A percentile compares a stretch with the other conserved stretches of the same genome.
Conservation (phyloP, 2,329 filamentous ascomycete genomes). For the Dactylellina drechsleri region DNA sequence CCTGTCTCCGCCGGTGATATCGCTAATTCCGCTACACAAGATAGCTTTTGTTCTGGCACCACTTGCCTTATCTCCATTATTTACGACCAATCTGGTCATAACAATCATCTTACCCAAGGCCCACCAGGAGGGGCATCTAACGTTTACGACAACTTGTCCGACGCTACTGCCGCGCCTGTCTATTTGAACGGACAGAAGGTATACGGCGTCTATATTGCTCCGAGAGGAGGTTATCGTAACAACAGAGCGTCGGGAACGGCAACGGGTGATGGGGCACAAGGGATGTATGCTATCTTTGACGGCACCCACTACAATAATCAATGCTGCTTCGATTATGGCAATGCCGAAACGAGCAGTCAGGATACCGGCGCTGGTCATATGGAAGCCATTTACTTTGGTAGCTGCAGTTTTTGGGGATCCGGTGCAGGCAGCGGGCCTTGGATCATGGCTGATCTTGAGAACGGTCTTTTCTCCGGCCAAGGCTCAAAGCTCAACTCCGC, state of each 20-base stretch:
- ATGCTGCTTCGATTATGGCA: conserved; percentile 71
- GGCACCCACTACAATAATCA: conserved; percentile 70
- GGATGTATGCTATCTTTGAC: conserved; percentile 71
- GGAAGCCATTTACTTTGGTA: conserved; percentile 75
- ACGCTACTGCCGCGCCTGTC: conserved; percentile 71
- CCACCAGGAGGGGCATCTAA: conserved; percentile 68
- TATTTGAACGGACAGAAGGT: conserved; percentile 71
- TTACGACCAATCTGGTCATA: conserved; percentile 73
- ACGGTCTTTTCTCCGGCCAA: conserved; percentile 71
- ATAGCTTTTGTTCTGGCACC: conserved; percentile 70
- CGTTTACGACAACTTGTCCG: conserved; percentile 71
- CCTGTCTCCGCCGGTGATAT: conserved; percentile 71
- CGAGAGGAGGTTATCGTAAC: conserved; percentile 73
- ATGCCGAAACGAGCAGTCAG: conserved; percentile 66
- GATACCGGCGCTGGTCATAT: conserved; percentile 73
- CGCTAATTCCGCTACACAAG: conserved; percentile 71
- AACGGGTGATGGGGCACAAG: conserved; percentile 68
- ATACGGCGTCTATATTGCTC: conserved; percentile 72
- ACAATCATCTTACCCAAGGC: conserved; percentile 73
- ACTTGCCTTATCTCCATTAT: conserved; percentile 73
- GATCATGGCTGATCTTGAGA: conserved; percentile 76
- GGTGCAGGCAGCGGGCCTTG: conserved; percentile 72
- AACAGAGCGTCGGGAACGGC: conserved; percentile 67
- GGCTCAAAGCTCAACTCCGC: conserved; percentile 65
- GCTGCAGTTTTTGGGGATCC: conserved; percentile 67